Percentiles rank a stretch among this genome's conserved stretches.
Evolutionary conservation across 2,329 filamentous ascomycete genomes (phyloP).

Genomic region (Samsoniella hepiali): DNA sequence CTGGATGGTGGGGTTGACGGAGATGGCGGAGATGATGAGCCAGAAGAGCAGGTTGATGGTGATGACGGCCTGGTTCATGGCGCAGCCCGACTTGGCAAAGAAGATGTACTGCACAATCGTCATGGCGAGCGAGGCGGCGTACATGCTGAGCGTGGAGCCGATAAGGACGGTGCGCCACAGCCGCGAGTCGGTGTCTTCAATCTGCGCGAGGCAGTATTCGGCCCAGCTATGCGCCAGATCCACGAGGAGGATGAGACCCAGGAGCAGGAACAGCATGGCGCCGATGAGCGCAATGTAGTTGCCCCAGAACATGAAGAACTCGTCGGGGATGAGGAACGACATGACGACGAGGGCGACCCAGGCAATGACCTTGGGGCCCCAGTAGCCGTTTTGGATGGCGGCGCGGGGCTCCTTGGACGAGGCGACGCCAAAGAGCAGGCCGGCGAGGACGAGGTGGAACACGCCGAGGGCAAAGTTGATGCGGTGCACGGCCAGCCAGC

Average conservation of each 20-base stretch:
- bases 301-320: slow-evolving; percentile 93
- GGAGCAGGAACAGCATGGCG: slow-evolving; percentile 88
- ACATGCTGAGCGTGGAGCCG: slow-evolving; percentile 92
- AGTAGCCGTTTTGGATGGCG: slow-evolving; percentile 94
- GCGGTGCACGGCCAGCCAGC: slow-evolving; percentile 93
- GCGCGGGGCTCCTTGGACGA: slow-evolving; percentile 86
- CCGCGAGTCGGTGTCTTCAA: slow-evolving; percentile 81
- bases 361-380: slow-evolving; percentile 90
- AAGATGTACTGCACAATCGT: slow-evolving; percentile 97
- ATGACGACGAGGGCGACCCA: slow-evolving; percentile 86
- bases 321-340: slow-evolving; percentile 93
- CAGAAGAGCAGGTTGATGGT: slow-evolving; percentile 88
- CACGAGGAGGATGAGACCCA: slow-evolving; percentile 88
- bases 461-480: slow-evolving; percentile 97
- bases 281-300: slow-evolving; percentile 87
- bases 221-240: slow-evolving; percentile 97
- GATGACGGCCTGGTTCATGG: slow-evolving; percentile 96
- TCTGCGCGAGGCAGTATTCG: slow-evolving; percentile 90
- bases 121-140: slow-evolving; percentile 84
- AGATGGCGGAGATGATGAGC: slow-evolving; percentile 75
- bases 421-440: slow-evolving; percentile 80
- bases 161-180: slow-evolving; percentile 85
- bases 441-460: slow-evolving; percentile 84
- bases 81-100: slow-evolving; percentile 77
- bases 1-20: slow-evolving; percentile 86